Conservation (phyloP, 2,329 filamentous ascomycete species). For the Bipolaris bicolor region DNA sequence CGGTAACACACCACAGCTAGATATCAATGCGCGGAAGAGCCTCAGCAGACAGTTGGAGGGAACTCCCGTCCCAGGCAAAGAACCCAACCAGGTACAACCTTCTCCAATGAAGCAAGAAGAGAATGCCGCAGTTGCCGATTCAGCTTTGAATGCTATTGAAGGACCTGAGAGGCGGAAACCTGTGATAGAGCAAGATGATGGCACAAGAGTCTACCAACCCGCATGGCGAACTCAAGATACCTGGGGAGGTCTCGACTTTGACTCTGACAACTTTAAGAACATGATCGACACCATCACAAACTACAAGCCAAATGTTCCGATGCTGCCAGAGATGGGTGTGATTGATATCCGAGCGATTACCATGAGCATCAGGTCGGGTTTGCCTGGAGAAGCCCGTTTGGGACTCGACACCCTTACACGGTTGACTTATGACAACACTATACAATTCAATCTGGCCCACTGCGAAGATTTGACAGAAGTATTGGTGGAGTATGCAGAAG, state of each 20-base stretch:
- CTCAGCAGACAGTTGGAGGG: constrained; percentile 45
- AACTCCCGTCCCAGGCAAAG: constrained; percentile 43
- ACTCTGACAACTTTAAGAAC: constrained; percentile 68
- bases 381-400: constrained; percentile 86
- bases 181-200: constrained; percentile 37
- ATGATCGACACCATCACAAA: constrained; percentile 71
- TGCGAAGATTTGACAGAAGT: constrained; percentile 85
- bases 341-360: constrained; percentile 91
- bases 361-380: constrained; percentile 86
- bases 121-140: constrained; percentile 23
- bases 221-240: constrained; percentile 34
- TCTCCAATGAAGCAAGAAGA: constrained; percentile 41
- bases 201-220: constrained; percentile 39
- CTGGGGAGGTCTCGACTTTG: constrained; percentile 51
- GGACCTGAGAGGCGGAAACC: constrained; percentile 32
- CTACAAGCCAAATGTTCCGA: constrained; percentile 76
- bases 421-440: constrained; percentile 61
- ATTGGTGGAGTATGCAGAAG: constrained; percentile 87
- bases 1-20: constrained; percentile 55
- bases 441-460: constrained; percentile 44
- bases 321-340: constrained; percentile 77
- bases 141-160: constrained; percentile 21
- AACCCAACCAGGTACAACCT: constrained; percentile 33
- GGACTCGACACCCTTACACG: constrained; percentile 83
- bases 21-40: constrained; percentile 45